A percentile compares a stretch with the other conserved stretches of the same genome.
phyloP scores from a whole-genome alignment of 192 early-diverging fungal genomes.

The Paraglomus occultum region DNA sequence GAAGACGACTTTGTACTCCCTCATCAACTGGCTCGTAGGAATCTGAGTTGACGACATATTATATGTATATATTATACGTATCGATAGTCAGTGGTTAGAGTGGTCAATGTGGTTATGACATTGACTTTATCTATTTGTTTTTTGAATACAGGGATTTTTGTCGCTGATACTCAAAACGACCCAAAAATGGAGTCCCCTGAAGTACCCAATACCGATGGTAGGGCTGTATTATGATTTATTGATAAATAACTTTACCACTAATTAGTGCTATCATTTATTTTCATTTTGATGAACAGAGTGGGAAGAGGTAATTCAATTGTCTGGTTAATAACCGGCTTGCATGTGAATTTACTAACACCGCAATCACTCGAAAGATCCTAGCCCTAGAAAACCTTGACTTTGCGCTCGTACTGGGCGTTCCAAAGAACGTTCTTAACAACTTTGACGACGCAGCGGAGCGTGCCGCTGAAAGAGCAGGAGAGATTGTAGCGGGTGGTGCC shows the following conservation, averaged over 20 bases:
- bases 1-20: too few relatives aligned
- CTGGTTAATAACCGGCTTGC: not conserved
- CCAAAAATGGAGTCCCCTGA: too few relatives aligned
- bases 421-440: constrained; percentile 7
- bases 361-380: too few relatives aligned
- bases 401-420: constrained; percentile 16
- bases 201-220: not conserved
- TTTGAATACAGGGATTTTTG: constrained; percentile 16
- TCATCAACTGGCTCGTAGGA: too few relatives aligned
- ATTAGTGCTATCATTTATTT: not conserved
- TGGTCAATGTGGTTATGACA: too few relatives aligned
- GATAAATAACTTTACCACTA: not conserved
- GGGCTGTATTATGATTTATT: not conserved
- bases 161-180: too few relatives aligned
- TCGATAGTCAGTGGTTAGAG: too few relatives aligned
- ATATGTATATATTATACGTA: too few relatives aligned
- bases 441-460: not conserved
- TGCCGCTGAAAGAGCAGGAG: not conserved
- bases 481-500: not conserved
- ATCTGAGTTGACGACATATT: too few relatives aligned
- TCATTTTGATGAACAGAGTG: constrained; percentile 6
- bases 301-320: constrained; percentile 12
- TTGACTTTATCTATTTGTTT: not conserved
- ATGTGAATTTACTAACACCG: not conserved
- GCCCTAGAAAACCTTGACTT: constrained; percentile 24